Percentiles rank a stretch among this genome's conserved stretches.
Evolutionary conservation across 2,329 filamentous ascomycete species (phyloP).

Genomic region (Fusarium redolens): DNA sequence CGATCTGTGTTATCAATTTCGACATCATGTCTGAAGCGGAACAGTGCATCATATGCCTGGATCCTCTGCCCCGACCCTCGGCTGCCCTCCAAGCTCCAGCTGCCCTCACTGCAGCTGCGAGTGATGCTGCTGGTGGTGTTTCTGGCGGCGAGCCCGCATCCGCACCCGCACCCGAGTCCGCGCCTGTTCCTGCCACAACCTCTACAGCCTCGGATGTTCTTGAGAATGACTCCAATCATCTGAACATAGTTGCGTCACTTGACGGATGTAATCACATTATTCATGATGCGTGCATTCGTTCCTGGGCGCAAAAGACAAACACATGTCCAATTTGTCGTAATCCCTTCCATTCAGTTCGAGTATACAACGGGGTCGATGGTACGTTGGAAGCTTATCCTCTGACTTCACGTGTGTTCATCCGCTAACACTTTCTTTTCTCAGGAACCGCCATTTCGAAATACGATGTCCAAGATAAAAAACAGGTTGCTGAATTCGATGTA

Average conservation of each 20-base stretch:
- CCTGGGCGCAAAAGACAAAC: conserved; percentile 97
- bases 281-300: conserved; percentile 90
- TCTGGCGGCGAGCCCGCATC: conserved; percentile 38
- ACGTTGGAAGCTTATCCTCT: conserved; percentile 52
- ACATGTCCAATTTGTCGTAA: conserved; percentile 97
- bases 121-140: conserved; percentile 35
- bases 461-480: conserved; percentile 82
- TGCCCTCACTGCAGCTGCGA: conserved; percentile 37
- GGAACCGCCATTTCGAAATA: conserved; percentile 69
- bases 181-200: conserved; percentile 38
- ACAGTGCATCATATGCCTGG: conserved; percentile 77
- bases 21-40: conserved; percentile 66
- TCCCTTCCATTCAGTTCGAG: conserved; percentile 88
- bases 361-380: conserved; percentile 85
- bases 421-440: conserved; percentile 48
- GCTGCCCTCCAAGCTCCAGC: conserved; percentile 26
- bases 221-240: conserved; percentile 49
- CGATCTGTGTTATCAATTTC: conserved; percentile 52
- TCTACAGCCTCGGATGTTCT: conserved; percentile 39
- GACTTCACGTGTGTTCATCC: conserved; percentile 26
- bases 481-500: conserved; percentile 90
- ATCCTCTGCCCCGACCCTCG: conserved; percentile 62
- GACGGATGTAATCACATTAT: conserved; percentile 89
- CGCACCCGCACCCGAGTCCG: conserved; percentile 19
- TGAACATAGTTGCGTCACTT: conserved; percentile 67